Conservation (phyloP, 2,329 filamentous ascomycete species). For the Rhynchosporium graminicola region DNA sequence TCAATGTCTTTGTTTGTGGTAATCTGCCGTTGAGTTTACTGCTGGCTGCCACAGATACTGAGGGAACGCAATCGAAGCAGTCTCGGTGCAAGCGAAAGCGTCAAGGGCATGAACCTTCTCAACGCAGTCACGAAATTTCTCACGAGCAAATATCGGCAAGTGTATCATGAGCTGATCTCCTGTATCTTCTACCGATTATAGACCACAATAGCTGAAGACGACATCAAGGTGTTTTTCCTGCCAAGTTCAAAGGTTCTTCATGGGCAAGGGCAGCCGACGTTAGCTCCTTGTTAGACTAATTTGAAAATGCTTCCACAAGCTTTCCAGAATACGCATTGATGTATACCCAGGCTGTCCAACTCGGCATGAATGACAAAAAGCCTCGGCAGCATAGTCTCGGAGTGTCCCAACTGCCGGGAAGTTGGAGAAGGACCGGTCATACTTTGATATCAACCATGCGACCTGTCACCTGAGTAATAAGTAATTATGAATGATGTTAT, state of each 20-base stretch:
- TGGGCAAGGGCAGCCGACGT: slow-evolving; percentile 3
- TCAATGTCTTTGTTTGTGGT: too few species aligned
- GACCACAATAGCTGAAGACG: slow-evolving; percentile 3
- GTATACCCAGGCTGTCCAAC: not conserved
- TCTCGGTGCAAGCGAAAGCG: not conserved
- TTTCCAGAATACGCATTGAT: slow-evolving; percentile 10
- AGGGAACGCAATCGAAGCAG: not conserved
- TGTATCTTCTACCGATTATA: too few species aligned
- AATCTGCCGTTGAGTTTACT: too few species aligned
- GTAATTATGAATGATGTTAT: too few species aligned
- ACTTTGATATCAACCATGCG: not conserved
- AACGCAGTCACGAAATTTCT: not conserved
- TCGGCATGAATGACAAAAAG: not conserved
- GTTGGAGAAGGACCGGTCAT: not conserved
- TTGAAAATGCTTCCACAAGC: slow-evolving; percentile 1
- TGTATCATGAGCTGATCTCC: not conserved
- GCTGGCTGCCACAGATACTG: not conserved
- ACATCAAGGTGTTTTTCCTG: not conserved
- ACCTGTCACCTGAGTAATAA: not conserved
- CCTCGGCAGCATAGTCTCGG: not conserved
- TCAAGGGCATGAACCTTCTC: not conserved
- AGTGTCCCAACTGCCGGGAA: not conserved
- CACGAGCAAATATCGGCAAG: not conserved
- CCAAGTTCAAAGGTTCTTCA: not conserved
- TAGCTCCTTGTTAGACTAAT: not conserved